Base-by-base conservation (phyloP, 305 asterid genomes). In the Ruellia speciosa region DNA sequence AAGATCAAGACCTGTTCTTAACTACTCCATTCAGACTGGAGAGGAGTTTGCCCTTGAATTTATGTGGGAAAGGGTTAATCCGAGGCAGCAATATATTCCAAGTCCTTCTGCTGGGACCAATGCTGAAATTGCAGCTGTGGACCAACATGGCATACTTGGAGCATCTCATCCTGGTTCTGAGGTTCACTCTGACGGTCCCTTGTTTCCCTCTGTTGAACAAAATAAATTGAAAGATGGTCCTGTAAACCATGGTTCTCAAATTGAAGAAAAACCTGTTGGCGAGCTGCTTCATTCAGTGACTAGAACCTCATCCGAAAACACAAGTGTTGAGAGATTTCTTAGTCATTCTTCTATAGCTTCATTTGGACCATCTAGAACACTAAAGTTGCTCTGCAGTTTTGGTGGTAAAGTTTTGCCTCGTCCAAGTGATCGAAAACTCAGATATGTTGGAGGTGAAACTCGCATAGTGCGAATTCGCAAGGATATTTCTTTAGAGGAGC, bases 401-500 rank as follows among this genome's bases (percentile, higher is more conserved):
- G 89, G 86, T 66, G 94, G 94, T 51, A 78, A 71, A 65, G 75
- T 85, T 37, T 52, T 85, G 54, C 90, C 94, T 51, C 79, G 94
- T 48, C 94, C 94, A 20, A 74, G 86, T 69, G 94, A 85, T 66
- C 79, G 90, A 48, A 79, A 77, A 70, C 81, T 85, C 70, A 78
- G 90, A 67, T 85, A 85, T 75, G 94, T 78, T 55, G 94, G 94
- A 15, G 94, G 94, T 59, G 94, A 85, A 69, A 85, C 87, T 24
- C 79, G 84, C 61, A 77, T 85, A 11, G 69, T 81, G 51, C 73
- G 81, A 58, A 74, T 85, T 65, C 72, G 77, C 69, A 80, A 72
- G 72, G 79, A 82, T 58, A 75, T 85, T 60, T 52, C 74, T 46
- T 82, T 85, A 85, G 72, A 67, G 63, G 87, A 76, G 58, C 60